Evolutionary conservation across 257 asterid species (phyloP), one percentile per base, ranked within the genome.

Genomic region (Ilex asprella): DNA sequence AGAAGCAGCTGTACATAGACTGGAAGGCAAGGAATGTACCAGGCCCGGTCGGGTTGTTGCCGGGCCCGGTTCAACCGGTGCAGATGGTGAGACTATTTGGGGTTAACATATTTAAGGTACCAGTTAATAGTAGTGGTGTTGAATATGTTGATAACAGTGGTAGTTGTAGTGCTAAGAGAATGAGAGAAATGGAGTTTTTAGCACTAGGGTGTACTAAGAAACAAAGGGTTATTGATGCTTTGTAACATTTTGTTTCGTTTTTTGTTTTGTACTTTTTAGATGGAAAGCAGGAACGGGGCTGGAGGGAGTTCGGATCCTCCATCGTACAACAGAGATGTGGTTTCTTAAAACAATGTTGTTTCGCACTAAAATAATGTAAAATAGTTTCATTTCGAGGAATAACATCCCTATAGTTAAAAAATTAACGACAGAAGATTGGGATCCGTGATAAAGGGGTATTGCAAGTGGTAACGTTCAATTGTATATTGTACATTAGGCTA

Each of bases 141-240:
- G 68, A 44, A 31, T 58, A 21, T 43, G 32, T 46, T 63, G 43
- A 59, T 12, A 62, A 57, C 10, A 58, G 44, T 15, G 71, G 15
- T 2, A 65, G 73, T n/a, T 75, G 86, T 62, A 57, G 84, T 41
- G 91, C 86, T 31, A 89, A 86, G 71, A 76, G 95, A 68, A 77
- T 59, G 62, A 73, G 88, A 31, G 86, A 79, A 16, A 78, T 84
- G 76, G 95, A 82, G 75, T 64, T 82, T 53, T 62, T 86, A 63
- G 79, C 82, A 67, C 72, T 85, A 44, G 78, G 75, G 16, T 64
- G 83, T 59, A 78, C 64, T 60, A 88, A 88, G 67, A 86, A 88
- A 70, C 90, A 76, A 60, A 88, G 96, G 73, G 79, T 76, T 16
- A 76, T 81, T 66, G 82, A 79, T 69, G 94, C 88, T 51, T 81